These are phyloP conservation scores for Tricholoma sp. DNA, from an alignment of 768 basidiomycete species.

Conservation along the genomic window DNA sequence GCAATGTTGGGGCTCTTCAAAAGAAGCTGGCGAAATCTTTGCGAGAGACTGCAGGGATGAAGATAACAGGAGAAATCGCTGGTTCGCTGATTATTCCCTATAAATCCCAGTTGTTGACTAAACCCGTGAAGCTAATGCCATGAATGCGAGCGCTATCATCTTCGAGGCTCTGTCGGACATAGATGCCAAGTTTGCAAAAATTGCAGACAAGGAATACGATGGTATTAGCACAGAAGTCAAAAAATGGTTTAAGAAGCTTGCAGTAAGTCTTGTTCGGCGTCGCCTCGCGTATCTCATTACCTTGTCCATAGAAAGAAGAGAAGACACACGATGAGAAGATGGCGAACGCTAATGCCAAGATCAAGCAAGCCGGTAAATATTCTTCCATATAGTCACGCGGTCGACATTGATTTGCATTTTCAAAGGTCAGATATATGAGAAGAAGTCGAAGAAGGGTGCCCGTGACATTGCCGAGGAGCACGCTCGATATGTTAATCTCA, in stretches of 20 bases:
- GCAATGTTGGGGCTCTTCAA: constrained; percentile 57
- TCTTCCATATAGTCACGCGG: background rate
- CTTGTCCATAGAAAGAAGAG: constrained; percentile 66
- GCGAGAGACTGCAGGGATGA: constrained; percentile 57
- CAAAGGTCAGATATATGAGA: constrained; percentile 69
- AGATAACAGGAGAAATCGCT: constrained; percentile 56
- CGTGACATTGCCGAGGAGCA: constrained; percentile 70
- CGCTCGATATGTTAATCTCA: constrained; percentile 68
- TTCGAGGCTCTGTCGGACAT: constrained; percentile 70
- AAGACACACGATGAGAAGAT: constrained; percentile 71
- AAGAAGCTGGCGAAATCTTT: constrained; percentile 73
- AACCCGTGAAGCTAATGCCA: constrained; percentile 53
- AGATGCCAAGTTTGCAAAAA: constrained; percentile 69
- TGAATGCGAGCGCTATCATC: constrained; percentile 56
- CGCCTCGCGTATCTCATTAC: background rate
- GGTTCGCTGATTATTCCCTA: constrained; percentile 34
- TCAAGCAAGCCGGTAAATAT: constrained; percentile 67
- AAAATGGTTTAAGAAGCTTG: constrained; percentile 85
- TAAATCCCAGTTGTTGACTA: constrained; percentile 5
- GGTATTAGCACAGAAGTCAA: constrained; percentile 60
- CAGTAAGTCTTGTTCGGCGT: constrained; percentile 39
- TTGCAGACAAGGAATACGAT: constrained; percentile 71
- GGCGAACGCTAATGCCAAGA: constrained; percentile 58
- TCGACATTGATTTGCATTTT: constrained; percentile 1
- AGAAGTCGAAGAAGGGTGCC: constrained; percentile 71